Base-by-base conservation (phyloP, 2,329 filamentous ascomycete species). In the Alternaria arbusti region DNA sequence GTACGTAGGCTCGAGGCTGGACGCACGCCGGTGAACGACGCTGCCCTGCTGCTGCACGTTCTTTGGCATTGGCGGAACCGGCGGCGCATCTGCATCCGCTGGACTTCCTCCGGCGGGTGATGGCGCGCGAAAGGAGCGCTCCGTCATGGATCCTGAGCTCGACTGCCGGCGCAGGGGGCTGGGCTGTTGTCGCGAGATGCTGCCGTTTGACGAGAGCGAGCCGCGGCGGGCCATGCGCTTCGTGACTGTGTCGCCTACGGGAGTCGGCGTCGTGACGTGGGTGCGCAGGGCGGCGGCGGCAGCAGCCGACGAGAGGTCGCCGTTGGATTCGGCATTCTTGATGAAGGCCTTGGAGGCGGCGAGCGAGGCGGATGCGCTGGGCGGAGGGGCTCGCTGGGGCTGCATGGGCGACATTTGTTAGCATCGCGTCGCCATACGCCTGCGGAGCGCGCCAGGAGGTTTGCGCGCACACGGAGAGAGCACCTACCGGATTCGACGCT, bases 271-370 rank as follows among this genome's bases (percentile, higher is more conserved):
- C 55, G 89, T 89, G 10, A 93, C 90, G 70, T 91, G 88, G 49
- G 91, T 91, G 75, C 91, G 90, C 62, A 98, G 86, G 50, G 94
- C 94, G 26, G 94, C 90, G 15, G 93, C 94, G 7, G 95, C 94
- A 12, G 95, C 95, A 7, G 94, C 92, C 36, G 91, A 90, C 44
- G 94, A 96, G 46, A 97, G 85, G 62, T 88, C 89, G 63, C 83
- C 84, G 79, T 87, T 87, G 71, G 90, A 87, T 71, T 86, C 80
- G 79, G 88, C 86, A 74, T 86, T 89, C 71, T 87, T 89, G 75
- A 91, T 86, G 80, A 95, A 96, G 62, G 94, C 94, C 78, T 92
- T 91, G 64, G 89, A 89, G 64, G 94, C 94, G 60, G 93, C 93
- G 50, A 91, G 89, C 58, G 94, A 88, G 61, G 93, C 94, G 74